Conservation (phyloP, 169 alveolate genomes). For the Eimeria zaria region DNA sequence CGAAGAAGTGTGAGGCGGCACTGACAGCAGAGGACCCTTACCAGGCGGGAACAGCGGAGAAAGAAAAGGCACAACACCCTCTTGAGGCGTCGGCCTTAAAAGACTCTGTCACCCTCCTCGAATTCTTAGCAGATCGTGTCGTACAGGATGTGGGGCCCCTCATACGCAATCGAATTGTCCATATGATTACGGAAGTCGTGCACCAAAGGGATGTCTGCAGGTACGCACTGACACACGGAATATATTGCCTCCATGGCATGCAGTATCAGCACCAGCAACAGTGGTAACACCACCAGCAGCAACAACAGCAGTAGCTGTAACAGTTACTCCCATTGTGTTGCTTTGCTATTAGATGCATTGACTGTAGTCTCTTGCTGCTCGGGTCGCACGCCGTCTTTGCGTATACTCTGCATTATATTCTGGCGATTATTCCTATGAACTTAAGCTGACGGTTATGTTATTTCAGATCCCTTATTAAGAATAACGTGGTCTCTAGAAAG, state of each 20-base stretch:
- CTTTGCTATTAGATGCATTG: neutral
- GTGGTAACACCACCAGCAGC: too few relatives aligned
- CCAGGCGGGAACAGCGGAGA: neutral
- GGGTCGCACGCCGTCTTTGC: neutral
- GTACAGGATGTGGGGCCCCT: constrained; percentile 94
- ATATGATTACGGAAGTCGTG: constrained; percentile 97
- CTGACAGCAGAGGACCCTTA: constrained; percentile 40
- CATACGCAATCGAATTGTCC: constrained; percentile 95
- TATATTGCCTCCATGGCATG: neutral
- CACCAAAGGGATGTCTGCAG: constrained; percentile 98
- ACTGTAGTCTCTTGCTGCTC: neutral
- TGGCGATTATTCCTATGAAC: neutral
- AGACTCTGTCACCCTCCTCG: constrained; percentile 88
- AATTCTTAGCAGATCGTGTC: constrained; percentile 95
- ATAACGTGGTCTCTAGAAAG: constrained; percentile 81
- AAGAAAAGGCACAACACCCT: constrained; percentile 40
- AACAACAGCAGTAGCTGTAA: neutral
- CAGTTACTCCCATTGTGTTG: neutral
- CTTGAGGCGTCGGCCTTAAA: constrained; percentile 80
- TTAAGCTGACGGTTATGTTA: neutral
- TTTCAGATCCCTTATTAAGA: constrained; percentile 42
- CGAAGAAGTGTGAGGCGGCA: constrained; percentile 91
- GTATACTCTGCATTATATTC: neutral
- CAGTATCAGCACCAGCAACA: neutral
- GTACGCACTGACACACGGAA: neutral